phyloP scores from a whole-genome alignment of 495 filamentous ascomycete genomes.

The Collariella sp. region DNA sequence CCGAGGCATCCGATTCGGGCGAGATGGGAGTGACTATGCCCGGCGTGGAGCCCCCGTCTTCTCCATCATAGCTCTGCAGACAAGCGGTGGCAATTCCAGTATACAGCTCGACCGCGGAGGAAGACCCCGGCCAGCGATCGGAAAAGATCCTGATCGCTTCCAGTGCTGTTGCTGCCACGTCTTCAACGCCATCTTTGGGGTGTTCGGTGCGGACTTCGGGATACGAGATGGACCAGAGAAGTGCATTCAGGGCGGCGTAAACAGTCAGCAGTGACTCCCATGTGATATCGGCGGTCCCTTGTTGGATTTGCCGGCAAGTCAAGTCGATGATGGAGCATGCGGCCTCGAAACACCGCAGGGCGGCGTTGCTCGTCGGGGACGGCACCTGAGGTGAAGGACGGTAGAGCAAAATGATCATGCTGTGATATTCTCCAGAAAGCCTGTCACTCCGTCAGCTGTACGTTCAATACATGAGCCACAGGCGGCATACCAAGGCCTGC shows the following conservation, averaged over 20 bases:
- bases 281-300: slow-evolving; percentile 68
- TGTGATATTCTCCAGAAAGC: slow-evolving; percentile 70
- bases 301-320: slow-evolving; percentile 66
- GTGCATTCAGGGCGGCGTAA: slow-evolving; percentile 78
- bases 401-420: slow-evolving; percentile 75
- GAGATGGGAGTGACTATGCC: slow-evolving; percentile 47
- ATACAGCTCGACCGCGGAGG: slow-evolving; percentile 75
- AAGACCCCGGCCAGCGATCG: slow-evolving; percentile 81
- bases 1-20: slow-evolving; percentile 31
- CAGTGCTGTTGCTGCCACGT: slow-evolving; percentile 58
- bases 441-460: slow-evolving; percentile 31
- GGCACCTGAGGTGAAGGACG: slow-evolving; percentile 86
- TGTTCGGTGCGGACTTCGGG: slow-evolving; percentile 66
- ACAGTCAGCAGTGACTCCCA: slow-evolving; percentile 85
- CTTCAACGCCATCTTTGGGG: slow-evolving; percentile 59
- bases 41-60: slow-evolving; percentile 36
- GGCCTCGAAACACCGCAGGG: slow-evolving; percentile 71
- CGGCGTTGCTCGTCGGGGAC: slow-evolving; percentile 65
- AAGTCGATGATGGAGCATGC: slow-evolving; percentile 69
- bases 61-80: slow-evolving; percentile 67
- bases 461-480: too few species aligned
- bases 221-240: slow-evolving; percentile 84
- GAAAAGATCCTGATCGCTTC: slow-evolving; percentile 66
- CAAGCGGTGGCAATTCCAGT: slow-evolving; percentile 69
- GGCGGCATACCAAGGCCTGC: slow-evolving; percentile 40